These are phyloP conservation scores for Pseudoperonospora humuli DNA, from an alignment of 352 stramenopile genomes.

Conservation along the genomic window DNA sequence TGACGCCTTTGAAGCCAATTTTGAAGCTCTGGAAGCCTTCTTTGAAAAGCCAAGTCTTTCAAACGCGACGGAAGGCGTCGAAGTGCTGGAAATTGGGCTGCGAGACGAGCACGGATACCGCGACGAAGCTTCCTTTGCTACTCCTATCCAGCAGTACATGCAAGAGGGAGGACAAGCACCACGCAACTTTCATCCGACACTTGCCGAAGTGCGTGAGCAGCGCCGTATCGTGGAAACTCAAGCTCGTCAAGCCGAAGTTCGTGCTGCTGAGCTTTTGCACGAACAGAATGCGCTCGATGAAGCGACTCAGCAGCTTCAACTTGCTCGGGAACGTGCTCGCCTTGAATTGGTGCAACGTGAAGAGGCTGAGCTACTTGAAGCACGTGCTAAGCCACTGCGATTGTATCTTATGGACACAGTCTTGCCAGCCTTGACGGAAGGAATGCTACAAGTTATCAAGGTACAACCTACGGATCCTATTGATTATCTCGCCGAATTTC, in stretches of 20 bases:
- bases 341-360: too few relatives aligned
- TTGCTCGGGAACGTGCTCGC: too few relatives aligned
- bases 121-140: constrained; percentile 30
- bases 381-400: too few relatives aligned
- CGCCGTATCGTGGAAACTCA: constrained; percentile 28
- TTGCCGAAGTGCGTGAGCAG: constrained; percentile 45
- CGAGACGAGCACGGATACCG: constrained; percentile 36
- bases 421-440: constrained; percentile 73
- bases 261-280: too few relatives aligned
- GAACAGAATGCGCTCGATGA: too few relatives aligned
- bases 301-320: constrained; percentile 43
- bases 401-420: constrained; percentile 80
- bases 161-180: constrained; percentile 57
- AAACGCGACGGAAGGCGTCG: constrained; percentile 36
- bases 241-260: too few relatives aligned
- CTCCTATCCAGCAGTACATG: constrained; percentile 62
- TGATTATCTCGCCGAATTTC: constrained; percentile 82
- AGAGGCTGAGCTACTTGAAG: too few relatives aligned
- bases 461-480: constrained; percentile 81
- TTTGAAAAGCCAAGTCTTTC: constrained; percentile 54
- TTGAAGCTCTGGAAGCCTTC: constrained; percentile 46
- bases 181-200: constrained; percentile 80
- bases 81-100: constrained; percentile 63
- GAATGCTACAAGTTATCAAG: constrained; percentile 84
- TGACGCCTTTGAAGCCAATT: constrained; percentile 38